These are phyloP conservation scores for Taiwanofungus camphoratus DNA, from an alignment of 1,284 basidiomycete species.

Conservation along the genomic window DNA sequence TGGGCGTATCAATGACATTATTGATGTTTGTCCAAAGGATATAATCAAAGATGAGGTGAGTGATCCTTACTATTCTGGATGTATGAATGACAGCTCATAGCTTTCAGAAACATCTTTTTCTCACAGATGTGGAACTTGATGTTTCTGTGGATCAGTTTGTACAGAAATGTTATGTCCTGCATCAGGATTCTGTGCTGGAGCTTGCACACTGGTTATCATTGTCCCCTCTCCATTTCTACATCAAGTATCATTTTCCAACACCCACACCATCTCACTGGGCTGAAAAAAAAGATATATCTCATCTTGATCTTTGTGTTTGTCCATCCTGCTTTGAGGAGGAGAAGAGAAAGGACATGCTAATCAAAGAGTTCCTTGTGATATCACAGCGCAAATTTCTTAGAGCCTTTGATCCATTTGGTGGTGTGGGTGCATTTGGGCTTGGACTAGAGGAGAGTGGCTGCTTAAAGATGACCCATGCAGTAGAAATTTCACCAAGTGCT, in stretches of 20 bases:
- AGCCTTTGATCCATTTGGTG: constrained; percentile 60
- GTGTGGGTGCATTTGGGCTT: constrained; percentile 57
- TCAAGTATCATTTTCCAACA: constrained; percentile 41
- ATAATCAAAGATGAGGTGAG: constrained; percentile 36
- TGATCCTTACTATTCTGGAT: constrained; percentile 14
- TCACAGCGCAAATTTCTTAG: constrained; percentile 30
- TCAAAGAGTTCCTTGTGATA: constrained; percentile 19
- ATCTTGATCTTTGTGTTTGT: constrained; percentile 40
- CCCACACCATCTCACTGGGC: constrained; percentile 37
- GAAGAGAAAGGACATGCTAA: constrained; percentile 23
- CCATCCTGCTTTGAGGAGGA: constrained; percentile 35
- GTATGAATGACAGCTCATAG: constrained; percentile 1
- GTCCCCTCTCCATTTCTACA: constrained; percentile 54
- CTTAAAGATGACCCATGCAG: constrained; percentile 53
- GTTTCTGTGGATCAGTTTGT: constrained; percentile 37
- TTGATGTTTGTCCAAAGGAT: constrained; percentile 21
- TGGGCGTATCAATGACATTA: constrained; percentile 30
- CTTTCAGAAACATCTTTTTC: constrained; percentile 45
- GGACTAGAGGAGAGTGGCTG: constrained; percentile 47
- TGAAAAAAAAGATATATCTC: constrained; percentile 25
- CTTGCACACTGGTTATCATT: constrained; percentile 42
- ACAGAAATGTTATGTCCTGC: constrained; percentile 42
- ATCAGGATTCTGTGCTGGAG: constrained; percentile 26
- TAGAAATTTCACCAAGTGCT: constrained; percentile 70
- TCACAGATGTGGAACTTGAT: constrained; percentile 40